Percentiles rank a stretch among this genome's conserved stretches.
phyloP scores from a whole-genome alignment of 352 stramenopile species.

The Phytopythium cucurbitacearum region DNA sequence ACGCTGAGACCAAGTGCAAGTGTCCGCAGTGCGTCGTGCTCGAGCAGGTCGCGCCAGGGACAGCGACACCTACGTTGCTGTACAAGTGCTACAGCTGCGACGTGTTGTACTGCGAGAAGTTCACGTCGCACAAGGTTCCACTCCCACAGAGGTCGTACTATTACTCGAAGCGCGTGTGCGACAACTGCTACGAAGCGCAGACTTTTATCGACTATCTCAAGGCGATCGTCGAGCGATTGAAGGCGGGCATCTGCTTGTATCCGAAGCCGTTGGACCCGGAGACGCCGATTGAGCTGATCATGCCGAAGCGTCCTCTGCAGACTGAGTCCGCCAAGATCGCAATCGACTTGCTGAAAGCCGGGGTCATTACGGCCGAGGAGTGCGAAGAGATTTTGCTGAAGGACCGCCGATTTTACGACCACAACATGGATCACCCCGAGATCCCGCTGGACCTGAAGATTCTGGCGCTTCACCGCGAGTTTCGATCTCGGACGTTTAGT shows the following conservation, averaged over 20 bases:
- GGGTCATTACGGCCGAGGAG: constrained; percentile 82
- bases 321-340: constrained; percentile 81
- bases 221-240: constrained; percentile 80
- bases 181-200: constrained; percentile 80
- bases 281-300: constrained; percentile 84
- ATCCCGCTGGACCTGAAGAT: constrained; percentile 85
- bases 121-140: constrained; percentile 75
- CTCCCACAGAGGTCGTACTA: constrained; percentile 77
- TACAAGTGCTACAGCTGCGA: constrained; percentile 87
- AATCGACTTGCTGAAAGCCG: constrained; percentile 82
- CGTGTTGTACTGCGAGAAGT: constrained; percentile 72
- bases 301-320: constrained; percentile 78
- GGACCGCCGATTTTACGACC: constrained; percentile 79
- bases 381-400: constrained; percentile 83
- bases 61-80: constrained; percentile 32
- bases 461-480: constrained; percentile 82
- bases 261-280: constrained; percentile 79
- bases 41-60: constrained; percentile 17
- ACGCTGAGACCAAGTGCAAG: constrained; percentile 62
- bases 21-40: constrained; percentile 58
- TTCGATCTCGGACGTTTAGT: constrained; percentile 72
- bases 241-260: constrained; percentile 84
- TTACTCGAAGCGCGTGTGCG: constrained; percentile 84
- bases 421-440: constrained; percentile 82
- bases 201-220: constrained; percentile 85